phyloP scores from a whole-genome alignment of 805 yeast genomes.

The Suhomyces faveliae region DNA sequence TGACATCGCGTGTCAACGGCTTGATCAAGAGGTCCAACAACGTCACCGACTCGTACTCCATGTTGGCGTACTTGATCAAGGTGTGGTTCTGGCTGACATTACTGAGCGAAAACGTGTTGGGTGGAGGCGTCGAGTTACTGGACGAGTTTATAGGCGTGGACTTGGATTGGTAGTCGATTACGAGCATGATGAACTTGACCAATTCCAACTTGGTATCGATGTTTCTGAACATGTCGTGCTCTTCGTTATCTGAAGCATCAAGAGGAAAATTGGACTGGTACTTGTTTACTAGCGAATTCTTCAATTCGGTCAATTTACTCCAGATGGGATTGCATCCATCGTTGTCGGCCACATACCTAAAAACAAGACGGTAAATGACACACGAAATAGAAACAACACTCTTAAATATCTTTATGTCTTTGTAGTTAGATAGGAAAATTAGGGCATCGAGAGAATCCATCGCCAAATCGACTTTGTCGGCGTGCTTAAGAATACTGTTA shows the following conservation, averaged over 20 bases:
- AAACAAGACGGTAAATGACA: conserved; percentile 44
- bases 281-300: conserved; percentile 54
- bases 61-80: conserved; percentile 49
- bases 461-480: conserved; percentile 38
- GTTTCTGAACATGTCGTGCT: conserved; percentile 49
- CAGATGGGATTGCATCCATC: conserved; percentile 51
- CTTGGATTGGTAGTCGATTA: conserved; percentile 45
- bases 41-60: conserved; percentile 69
- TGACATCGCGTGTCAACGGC: conserved; percentile 54
- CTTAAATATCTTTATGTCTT: conserved; percentile 31
- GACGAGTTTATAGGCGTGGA: conserved; percentile 26
- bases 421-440: conserved; percentile 24
- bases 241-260: conserved; percentile 45
- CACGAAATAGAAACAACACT: conserved; percentile 35
- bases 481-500: conserved; percentile 18
- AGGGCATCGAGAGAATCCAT: conserved; percentile 39
- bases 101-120: conserved; percentile 45
- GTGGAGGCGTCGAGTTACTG: conserved; percentile 5
- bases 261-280: conserved; percentile 62
- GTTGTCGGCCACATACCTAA: conserved; percentile 45
- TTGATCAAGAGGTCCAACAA: conserved; percentile 64
- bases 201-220: conserved; percentile 64
- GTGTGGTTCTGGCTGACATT: conserved; percentile 60
- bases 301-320: conserved; percentile 55
- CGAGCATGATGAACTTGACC: conserved; percentile 60